phyloP scores from a whole-genome alignment of 164 flowering plant species.

The Stephania cephalantha region DNA sequence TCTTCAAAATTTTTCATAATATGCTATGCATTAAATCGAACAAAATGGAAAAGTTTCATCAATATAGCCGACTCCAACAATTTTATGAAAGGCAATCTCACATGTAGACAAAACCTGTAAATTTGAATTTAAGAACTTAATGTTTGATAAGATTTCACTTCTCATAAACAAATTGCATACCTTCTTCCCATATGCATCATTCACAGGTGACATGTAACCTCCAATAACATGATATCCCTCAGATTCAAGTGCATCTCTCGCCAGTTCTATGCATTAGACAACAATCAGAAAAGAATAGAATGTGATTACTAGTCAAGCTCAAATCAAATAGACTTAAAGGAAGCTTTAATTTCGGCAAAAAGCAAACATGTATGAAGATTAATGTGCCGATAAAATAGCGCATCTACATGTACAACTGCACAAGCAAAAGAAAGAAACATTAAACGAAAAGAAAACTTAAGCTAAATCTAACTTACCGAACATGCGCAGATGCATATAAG shows the following conservation, averaged over 20 bases:
- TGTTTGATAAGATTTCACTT: background rate
- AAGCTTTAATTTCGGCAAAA: background rate
- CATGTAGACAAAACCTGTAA: background rate
- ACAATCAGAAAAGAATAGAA: too few relatives aligned
- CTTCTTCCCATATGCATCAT: slow-evolving; percentile 81
- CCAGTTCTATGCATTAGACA: slow-evolving; percentile 45
- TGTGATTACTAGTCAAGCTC: background rate
- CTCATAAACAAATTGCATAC: slow-evolving; percentile 25
- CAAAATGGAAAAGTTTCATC: too few relatives aligned
- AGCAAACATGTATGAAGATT: background rate
- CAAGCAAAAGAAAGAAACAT: background rate
- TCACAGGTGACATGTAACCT: slow-evolving; percentile 92
- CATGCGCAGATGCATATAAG: slow-evolving; percentile 81
- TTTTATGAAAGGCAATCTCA: background rate
- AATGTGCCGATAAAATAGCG: background rate
- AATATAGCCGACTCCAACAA: too few relatives aligned
- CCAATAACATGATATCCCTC: slow-evolving; percentile 72
- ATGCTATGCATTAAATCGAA: too few relatives aligned
- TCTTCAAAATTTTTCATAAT: too few relatives aligned
- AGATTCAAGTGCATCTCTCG: slow-evolving; percentile 70
- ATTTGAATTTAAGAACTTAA: background rate
- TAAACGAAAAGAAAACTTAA: background rate
- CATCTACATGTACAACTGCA: too few relatives aligned
- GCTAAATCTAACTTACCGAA: slow-evolving; percentile 46
- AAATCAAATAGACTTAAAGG: background rate